A percentile compares a stretch with the other conserved stretches of the same genome.
phyloP scores from a whole-genome alignment of 352 stramenopile species.

The Phytopythium mirpurense region DNA sequence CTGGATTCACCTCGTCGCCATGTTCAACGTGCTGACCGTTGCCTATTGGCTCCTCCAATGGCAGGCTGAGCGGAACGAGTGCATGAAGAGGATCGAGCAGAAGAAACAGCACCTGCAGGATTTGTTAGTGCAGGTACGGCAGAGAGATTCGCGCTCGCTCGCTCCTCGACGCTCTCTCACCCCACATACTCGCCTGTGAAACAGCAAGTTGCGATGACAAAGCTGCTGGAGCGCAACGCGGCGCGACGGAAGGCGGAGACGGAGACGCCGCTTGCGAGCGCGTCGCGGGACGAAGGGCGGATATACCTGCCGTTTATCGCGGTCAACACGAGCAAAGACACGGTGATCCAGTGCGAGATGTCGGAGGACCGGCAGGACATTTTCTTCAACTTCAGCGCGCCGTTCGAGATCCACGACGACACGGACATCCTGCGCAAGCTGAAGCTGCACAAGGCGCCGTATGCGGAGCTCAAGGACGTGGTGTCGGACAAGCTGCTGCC shows the following conservation, averaged over 20 bases:
- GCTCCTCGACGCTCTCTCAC: background rate
- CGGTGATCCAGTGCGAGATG: constrained; percentile 97
- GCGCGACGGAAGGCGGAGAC: constrained; percentile 47
- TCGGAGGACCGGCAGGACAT: constrained; percentile 92
- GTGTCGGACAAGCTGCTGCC: constrained; percentile 72
- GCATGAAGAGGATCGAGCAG: constrained; percentile 76
- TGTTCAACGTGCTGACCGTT: too few relatives aligned
- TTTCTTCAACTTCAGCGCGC: constrained; percentile 95
- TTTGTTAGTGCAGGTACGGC: constrained; percentile 79
- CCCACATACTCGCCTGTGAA: background rate
- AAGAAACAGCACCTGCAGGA: constrained; percentile 91
- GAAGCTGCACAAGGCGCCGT: constrained; percentile 80
- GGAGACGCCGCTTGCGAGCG: constrained; percentile 18
- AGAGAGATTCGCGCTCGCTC: background rate
- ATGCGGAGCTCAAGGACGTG: constrained; percentile 61
- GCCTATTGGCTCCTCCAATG: too few relatives aligned
- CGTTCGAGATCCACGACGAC: constrained; percentile 98
- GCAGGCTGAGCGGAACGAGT: constrained; percentile 68
- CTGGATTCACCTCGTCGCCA: background rate
- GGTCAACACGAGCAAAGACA: constrained; percentile 93
- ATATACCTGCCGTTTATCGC: constrained; percentile 97
- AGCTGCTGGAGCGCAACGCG: constrained; percentile 88
- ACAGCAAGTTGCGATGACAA: constrained; percentile 93
- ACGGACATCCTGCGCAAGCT: constrained; percentile 95
- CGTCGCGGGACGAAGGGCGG: constrained; percentile 59